Evolutionary conservation across 306 rosid genomes (phyloP).

Genomic region (Citrullus mucosospermus): DNA sequence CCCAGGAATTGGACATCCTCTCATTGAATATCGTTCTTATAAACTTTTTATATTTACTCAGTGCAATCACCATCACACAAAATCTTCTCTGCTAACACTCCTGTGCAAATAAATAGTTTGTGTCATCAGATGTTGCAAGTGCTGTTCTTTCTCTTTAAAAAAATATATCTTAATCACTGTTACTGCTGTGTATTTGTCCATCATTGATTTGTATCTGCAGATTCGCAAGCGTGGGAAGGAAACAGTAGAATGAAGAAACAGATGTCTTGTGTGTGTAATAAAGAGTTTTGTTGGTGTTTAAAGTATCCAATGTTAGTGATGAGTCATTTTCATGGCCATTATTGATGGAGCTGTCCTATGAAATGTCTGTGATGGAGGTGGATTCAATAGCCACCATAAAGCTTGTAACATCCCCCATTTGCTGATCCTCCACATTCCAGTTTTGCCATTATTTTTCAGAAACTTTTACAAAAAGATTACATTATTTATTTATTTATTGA

Average conservation of each 20-base stretch:
- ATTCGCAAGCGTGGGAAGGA: background rate
- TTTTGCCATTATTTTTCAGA: background rate
- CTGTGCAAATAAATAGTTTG: background rate
- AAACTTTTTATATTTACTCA: background rate
- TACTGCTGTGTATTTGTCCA: background rate
- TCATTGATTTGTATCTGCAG: background rate
- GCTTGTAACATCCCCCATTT: background rate
- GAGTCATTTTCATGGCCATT: background rate
- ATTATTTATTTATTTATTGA: too few relatives aligned
- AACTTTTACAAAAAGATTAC: background rate
- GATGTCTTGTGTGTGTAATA: background rate
- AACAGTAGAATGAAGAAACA: background rate
- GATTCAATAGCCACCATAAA: background rate
- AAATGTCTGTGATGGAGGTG: background rate
- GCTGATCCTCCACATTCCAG: background rate
- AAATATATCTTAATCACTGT: background rate
- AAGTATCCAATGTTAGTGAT: background rate
- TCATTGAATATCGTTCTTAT: background rate
- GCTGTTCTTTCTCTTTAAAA: background rate
- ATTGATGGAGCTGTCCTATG: background rate
- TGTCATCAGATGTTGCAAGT: background rate
- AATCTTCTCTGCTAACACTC: background rate
- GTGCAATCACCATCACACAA: background rate
- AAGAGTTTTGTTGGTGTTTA: background rate
- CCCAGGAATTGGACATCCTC: background rate